Base-by-base conservation (phyloP, 1,284 basidiomycete species). In the Boletus semigastroideus region DNA sequence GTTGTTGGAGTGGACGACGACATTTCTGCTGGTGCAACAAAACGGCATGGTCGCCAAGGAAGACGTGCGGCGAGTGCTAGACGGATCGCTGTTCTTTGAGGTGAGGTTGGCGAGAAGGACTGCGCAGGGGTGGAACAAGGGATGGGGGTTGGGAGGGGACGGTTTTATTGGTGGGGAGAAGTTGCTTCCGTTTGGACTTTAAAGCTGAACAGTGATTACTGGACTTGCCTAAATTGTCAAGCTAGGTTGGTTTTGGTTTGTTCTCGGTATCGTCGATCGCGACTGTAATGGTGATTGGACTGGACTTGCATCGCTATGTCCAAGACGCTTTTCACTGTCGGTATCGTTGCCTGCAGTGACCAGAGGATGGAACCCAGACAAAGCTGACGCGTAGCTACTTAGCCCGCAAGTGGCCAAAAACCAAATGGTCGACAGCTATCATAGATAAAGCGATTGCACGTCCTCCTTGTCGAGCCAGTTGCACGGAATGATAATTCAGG, bases 1-100 rank as follows among this genome's bases (percentile, higher is more conserved):
- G 7, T 54, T 63, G 44, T 60, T 73, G 43, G 72, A 74, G 55
- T 74, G 74, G 64, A 16, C 46, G 44, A 48, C 60, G 17, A 59
- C 64, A 42, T 65, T 68, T 49, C 42, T 69, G 48, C 49, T 66
- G 20, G 55, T 66, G 10, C 64, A 69, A 17, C 49, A 52, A n/a
- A 37, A 65, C 5, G 66, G 67, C 16, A 48, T 49, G 48, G 56
- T 66, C 16, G 51, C 69, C 34, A 66, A 66, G 52, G 67, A 66
- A 33, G 64, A 66, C 39, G 64, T 66, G 22, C 55, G 67, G 2
- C 60, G 56, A 11, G 49, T 66, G 22, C 39, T 69, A 0, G 64
- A 66, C 22, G 67, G 64, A 17, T 68, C 64, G 40, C 34, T 66
- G 16, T 66, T 66, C 43, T 69, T 69, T 39, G 60, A 69, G 46